These are phyloP conservation scores for Saprolegnia parasitica DNA, from an alignment of 352 stramenopile genomes.

Conservation along the genomic window DNA sequence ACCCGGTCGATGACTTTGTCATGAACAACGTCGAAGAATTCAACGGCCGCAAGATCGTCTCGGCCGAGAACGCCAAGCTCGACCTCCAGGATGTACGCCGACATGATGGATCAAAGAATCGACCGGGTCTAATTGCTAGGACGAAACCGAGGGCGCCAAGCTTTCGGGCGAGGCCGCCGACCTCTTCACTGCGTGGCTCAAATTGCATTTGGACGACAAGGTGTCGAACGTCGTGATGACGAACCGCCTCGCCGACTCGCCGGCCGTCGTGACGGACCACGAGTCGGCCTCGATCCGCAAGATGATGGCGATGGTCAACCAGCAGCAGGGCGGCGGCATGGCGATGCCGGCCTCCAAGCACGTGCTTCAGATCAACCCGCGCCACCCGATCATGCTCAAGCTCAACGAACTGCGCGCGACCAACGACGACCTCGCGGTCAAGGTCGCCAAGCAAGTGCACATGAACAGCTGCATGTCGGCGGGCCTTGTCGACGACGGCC, in stretches of 20 bases:
- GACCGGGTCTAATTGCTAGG: conserved; percentile 36
- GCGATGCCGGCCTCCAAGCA: conserved; percentile 84
- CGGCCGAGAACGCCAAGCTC: conserved; percentile 94
- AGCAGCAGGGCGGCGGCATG: conserved; percentile 52
- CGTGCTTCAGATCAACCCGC: conserved; percentile 98
- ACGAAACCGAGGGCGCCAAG: conserved; percentile 46
- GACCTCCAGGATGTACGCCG: conserved; percentile 71
- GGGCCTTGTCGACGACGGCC: conserved; percentile 96
- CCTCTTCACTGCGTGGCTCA: conserved; percentile 91
- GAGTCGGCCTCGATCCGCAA: conserved; percentile 95
- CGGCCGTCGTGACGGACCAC: conserved; percentile 98
- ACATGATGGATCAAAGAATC: too few species aligned
- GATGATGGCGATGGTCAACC: conserved; percentile 99
- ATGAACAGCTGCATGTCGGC: conserved; percentile 98
- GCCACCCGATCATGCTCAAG: conserved; percentile 95
- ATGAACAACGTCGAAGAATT: conserved; percentile 98
- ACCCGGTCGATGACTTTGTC: conserved; percentile 99
- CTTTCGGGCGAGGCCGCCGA: conserved; percentile 85
- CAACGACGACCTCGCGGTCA: conserved; percentile 81
- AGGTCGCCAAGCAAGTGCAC: conserved; percentile 92
- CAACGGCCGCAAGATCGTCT: conserved; percentile 94
- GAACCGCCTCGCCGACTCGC: conserved; percentile 91
- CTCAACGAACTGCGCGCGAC: conserved; percentile 83
- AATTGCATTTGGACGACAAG: conserved; percentile 85
- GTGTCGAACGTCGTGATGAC: conserved; percentile 87